Base-by-base conservation (phyloP, 768 basidiomycete genomes). In the Mycena polygramma region DNA sequence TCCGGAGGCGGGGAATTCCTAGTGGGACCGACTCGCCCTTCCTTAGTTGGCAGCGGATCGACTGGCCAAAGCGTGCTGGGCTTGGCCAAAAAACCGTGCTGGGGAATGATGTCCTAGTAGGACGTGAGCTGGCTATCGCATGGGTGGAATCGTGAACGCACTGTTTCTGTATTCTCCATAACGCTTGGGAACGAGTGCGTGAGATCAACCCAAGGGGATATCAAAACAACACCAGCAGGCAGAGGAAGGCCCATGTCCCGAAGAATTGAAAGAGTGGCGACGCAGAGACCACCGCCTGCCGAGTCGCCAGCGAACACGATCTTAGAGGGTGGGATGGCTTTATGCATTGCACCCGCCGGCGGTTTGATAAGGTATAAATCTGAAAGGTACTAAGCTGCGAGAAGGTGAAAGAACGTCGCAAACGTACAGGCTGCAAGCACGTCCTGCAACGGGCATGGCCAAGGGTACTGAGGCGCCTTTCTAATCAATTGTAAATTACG, bases 201-300 rank as follows among this genome's bases (percentile, higher is more conserved):
- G n/a, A 96, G 81, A 77, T 95, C 94, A 15, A 92, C 89, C 90
- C 94, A 95, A 3, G 94, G 94, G 66, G 90, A 92, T 72, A 95
- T 92, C 26, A 95, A 81, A 5, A 93, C 88, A 0, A 90, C 92
- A 2, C 93, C 94, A 1, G 92, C 90, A 4, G 94, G 93, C 75
- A 89, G 81, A 1, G 92, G 90, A 10, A 93, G 75, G 7, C 89
- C 90, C 59, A 90, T 80, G 75, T 96, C 94, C 26, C 94, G 86
- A 13, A 95, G 81, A 39, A 90, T 80, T 35, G 91, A 88, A 13
- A 94, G 80, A 8, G 86, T 80, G 1, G 90, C 85, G 17, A 94
- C 70, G 41, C 88, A 89, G 9, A 94, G 80, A 0, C 89, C 90
- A 1, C 88, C 94, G 7, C 94, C 94, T 0, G 94, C 93, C 2